Conservation (phyloP, 1,284 basidiomycete genomes). For the Laetiporus sulphureus region DNA sequence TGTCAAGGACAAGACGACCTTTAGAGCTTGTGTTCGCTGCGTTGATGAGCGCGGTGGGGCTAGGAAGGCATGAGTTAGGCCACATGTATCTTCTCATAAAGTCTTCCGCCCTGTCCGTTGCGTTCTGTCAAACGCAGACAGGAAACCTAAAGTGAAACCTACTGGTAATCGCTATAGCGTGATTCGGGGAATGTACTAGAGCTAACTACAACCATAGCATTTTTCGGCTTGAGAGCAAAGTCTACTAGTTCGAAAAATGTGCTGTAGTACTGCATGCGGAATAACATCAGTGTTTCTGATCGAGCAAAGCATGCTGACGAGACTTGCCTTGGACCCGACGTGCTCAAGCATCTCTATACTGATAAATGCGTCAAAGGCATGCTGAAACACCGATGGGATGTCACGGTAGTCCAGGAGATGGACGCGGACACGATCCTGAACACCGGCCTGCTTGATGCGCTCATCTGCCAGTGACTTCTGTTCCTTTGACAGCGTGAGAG, state of each 20-base stretch:
- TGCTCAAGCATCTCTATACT: slow-evolving; percentile 93
- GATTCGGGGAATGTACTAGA: slow-evolving; percentile 84
- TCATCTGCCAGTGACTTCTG: slow-evolving; percentile 85
- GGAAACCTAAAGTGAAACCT: too few relatives aligned
- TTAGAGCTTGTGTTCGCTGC: slow-evolving; percentile 59
- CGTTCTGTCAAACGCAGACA: slow-evolving; percentile 4
- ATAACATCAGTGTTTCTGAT: not conserved
- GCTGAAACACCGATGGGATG: slow-evolving; percentile 68
- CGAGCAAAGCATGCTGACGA: not conserved
- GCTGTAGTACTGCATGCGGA: slow-evolving; percentile 39
- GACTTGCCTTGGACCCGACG: slow-evolving; percentile 54
- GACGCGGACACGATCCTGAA: slow-evolving; percentile 68
- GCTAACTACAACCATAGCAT: slow-evolving; percentile 70
- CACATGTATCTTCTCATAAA: slow-evolving; percentile 92
- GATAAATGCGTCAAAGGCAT: slow-evolving; percentile 82
- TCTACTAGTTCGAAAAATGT: slow-evolving; percentile 80
- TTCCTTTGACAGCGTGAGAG: slow-evolving; percentile 79
- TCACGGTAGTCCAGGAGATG: slow-evolving; percentile 86
- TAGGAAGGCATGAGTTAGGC: slow-evolving; percentile 86
- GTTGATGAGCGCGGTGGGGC: slow-evolving; percentile 67
- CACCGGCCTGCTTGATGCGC: slow-evolving; percentile 65
- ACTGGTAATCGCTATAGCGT: slow-evolving; percentile 64
- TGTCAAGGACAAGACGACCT: slow-evolving; percentile 75
- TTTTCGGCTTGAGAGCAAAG: slow-evolving; percentile 66
- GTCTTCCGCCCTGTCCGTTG: slow-evolving; percentile 59